Evolutionary conservation across 2,329 filamentous ascomycete species (phyloP), one percentile per base, ranked within the genome.

Genomic region (Ophiostoma novo-ulmi): DNA sequence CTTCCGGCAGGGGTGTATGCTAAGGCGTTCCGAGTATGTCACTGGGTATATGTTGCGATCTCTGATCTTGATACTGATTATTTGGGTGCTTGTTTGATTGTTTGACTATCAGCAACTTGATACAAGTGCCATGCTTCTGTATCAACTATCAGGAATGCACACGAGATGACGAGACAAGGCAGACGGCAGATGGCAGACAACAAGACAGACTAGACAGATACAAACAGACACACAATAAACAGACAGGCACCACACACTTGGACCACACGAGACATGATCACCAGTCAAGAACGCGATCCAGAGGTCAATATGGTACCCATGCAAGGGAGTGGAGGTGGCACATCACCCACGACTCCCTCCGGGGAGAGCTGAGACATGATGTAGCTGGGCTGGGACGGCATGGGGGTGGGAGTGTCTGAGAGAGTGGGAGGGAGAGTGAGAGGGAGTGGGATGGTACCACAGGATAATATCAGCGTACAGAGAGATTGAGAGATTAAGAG

Each of bases 231-330:
- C 8, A 44, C 39, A 17, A 10, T 4, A 44, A 17, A 44, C 11
- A 44, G 39, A 44, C 39, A 44, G 39, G 14, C 11, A 31, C 31
- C 31, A 31, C 44, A 20, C 44, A 20, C 44, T 11, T 39, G 38
- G 38, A 39, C 38, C 26, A 63, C 26, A 63, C 58, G 58, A 63
- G 58, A 63, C 58, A 63, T 63, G 58, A 63, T 63, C 58, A 36
- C 58, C 58, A 63, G 55, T 61, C 55, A 63, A 63, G 58, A 63
- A 63, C 58, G 58, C 58, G 58, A 63, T 63, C 58, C 58, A 63
- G 58, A 63, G 58, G 58, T 63, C 58, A 63, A 63, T 63, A 31
- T 63, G 58, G 58, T 22, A 31, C 10, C 26, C 55, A 63, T 63
- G 58, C 58, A 63, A 63, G 58, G 58, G 58, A 63, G 58, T 63